Base-by-base conservation (phyloP, 768 basidiomycete genomes). In the Candolleomyces eurysporus region DNA sequence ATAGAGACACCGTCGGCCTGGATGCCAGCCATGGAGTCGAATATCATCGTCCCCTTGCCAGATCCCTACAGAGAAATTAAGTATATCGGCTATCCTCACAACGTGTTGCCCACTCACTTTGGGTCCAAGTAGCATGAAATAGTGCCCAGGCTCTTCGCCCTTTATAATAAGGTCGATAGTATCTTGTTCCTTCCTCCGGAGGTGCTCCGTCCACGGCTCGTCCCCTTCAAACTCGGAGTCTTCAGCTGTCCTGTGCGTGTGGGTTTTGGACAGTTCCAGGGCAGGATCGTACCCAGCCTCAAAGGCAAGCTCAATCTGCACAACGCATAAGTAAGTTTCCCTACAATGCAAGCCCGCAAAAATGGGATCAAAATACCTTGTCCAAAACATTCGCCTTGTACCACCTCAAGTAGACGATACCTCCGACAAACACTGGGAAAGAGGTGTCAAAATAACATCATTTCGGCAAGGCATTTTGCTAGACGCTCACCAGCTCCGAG, bases 361-460 rank as follows among this genome's bases (percentile, higher is more conserved):
- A 31, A 30, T 13, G 43, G 42, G 13, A 30, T 32, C 36, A 19
- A 58, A 67, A n/a, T 65, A 90, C 92, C 82, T 96, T 90, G 72
- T 84, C 77, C 19, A 95, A 77, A 19, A 95, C 94, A 65, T 88
- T 86, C 65, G 79, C 82, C 73, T 94, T 94, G 76, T 95, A 94
- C 89, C 86, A 92, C 31, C 79, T 76, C 57, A 91, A 74, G 73
- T 92, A 92, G 26, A 80, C 82, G 10, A 89, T 77, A 52, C 92
- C 91, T 45, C 91, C 89, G 14, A 84, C 67, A 66, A 92, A 89
- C 7, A 88, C 85, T 88, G 63, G 8, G 60, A 42, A 21, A 11
- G 64, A 52, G n/a, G 19, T 19, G 59, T 64, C 7, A 65, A 49
- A 65, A 59, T 13, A 26, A 40, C n/a, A 32, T 17, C 26, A 19